A percentile compares a stretch with the other conserved stretches of the same genome.
Evolutionary conservation across 495 filamentous ascomycete genomes (phyloP).

Genomic region (Evernia prunastri): DNA sequence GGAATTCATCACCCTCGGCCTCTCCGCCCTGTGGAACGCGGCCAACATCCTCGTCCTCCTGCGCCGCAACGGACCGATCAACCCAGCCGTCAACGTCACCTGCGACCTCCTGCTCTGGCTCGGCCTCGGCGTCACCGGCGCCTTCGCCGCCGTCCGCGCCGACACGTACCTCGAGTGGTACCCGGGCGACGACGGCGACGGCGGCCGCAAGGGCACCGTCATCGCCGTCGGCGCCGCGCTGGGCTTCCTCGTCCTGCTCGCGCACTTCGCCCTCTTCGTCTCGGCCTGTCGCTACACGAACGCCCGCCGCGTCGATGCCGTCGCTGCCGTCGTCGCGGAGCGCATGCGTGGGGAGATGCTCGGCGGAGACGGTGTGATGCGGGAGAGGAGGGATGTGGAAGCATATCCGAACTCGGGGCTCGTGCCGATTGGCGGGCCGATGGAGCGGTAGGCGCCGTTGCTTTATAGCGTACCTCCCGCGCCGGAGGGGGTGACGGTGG

Average conservation of each 20-base stretch:
- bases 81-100: conserved; percentile 31
- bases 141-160: conserved; percentile 18
- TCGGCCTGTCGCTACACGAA: conserved; percentile 34
- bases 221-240: conserved; percentile 14
- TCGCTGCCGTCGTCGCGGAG: conserved; percentile 3
- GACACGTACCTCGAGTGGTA: neutral
- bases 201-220: conserved; percentile 1
- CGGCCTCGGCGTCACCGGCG: conserved; percentile 22
- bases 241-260: conserved; percentile 9
- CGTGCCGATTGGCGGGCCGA: neutral
- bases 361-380: neutral
- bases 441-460: neutral
- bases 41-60: conserved; percentile 24
- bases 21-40: conserved; percentile 25
- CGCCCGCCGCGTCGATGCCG: conserved; percentile 6
- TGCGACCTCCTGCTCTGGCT: conserved; percentile 35
- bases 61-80: conserved; percentile 21
- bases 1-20: conserved; percentile 26
- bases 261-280: conserved; percentile 33
- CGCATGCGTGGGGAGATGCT: conserved; percentile 6
- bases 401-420: conserved; percentile 10
- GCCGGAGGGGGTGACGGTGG: neutral
- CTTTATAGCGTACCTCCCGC: neutral
- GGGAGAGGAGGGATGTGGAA: too few species aligned
- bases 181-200: neutral